Evolutionary conservation across 176 grass and related monocot genomes (phyloP), one percentile per base, ranked within the genome.

Genomic region (Poa pratensis): DNA sequence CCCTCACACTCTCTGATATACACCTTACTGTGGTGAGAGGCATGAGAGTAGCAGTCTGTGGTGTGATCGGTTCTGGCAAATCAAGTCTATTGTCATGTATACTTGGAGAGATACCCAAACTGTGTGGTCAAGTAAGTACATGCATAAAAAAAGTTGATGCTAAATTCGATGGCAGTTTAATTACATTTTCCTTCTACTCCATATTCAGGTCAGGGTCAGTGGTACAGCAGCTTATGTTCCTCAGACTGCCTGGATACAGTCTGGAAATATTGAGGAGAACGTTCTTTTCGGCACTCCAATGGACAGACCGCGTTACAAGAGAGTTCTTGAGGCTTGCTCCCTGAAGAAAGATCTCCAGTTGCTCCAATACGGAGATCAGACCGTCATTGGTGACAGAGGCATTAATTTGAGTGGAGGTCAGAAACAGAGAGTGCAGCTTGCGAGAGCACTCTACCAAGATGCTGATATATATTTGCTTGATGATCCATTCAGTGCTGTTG

Each of bases 381-480:
- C 96, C 9, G 63, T 99, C 77, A 99, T 99, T 28, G 96, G 96
- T 28, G 96, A 99, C 72, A 92, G 96, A 88, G 96, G 96, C 26
- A 99, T 99, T 82, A 99, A 99, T 90, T 86, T 99, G 79, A 99
- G 96, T 86, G 96, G 96, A 63, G 96, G 96, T 9, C 96, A 99
- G 89, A 99, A 99, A 88, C 96, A 99, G 73, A 94, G 96, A 83
- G 90, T 99, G 46, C 96, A 99, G 69, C 90, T 99, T 79, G 96
- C 96, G 12, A 92, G 96, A 89, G 96, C 96, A 73, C 86, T 99
- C 6, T 99, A 99, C 88, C 93, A 99, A 85, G 93, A 99, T 76
- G 88, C 93, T 79, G 96, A 99, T 82, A 95, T 99, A 76, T 99
- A 99, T 91, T 96, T 99, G 79, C 91, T 99, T 45, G 96, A 99